phyloP scores from a whole-genome alignment of 148 eudicot genomes.

The Silene uniflora region DNA sequence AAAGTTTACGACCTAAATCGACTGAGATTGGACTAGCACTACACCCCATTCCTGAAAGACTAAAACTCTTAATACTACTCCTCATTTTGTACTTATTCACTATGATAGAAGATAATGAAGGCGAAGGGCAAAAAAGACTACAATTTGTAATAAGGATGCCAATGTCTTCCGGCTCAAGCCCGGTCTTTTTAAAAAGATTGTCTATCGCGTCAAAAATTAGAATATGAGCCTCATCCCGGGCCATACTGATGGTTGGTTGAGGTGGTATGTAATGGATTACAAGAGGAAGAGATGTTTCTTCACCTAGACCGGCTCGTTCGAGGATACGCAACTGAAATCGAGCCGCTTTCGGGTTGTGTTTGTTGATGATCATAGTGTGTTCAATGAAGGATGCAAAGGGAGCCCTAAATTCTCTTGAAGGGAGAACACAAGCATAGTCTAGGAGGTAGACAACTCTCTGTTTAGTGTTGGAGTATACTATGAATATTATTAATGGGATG shows the following conservation, averaged over 20 bases:
- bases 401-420: slow-evolving; percentile 25
- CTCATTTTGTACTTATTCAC: slow-evolving; percentile 37
- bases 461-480: slow-evolving; percentile 24
- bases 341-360: slow-evolving; percentile 25
- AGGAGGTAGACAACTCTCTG: slow-evolving; percentile 36
- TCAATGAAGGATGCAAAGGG: slow-evolving; percentile 40
- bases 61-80: slow-evolving; percentile 34
- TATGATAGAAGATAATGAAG: slow-evolving; percentile 42
- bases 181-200: slow-evolving; percentile 25
- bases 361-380: slow-evolving; percentile 27
- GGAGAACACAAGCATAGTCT: slow-evolving; percentile 43
- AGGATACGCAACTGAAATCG: slow-evolving; percentile 37
- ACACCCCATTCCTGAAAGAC: slow-evolving; percentile 56
- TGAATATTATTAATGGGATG: slow-evolving; percentile 15
- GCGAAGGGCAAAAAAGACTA: slow-evolving; percentile 44
- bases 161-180: slow-evolving; percentile 29
- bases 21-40: slow-evolving; percentile 43
- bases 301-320: slow-evolving; percentile 44
- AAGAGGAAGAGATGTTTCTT: slow-evolving; percentile 38
- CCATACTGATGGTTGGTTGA: slow-evolving; percentile 24
- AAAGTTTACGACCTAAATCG: slow-evolving; percentile 28
- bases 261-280: slow-evolving; percentile 41
- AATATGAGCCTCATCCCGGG: slow-evolving; percentile 32
- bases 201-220: slow-evolving; percentile 36
- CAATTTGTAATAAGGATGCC: slow-evolving; percentile 43